Percentiles rank a stretch among this genome's conserved stretches.
Evolutionary conservation across 2,329 filamentous ascomycete species (phyloP).

Genomic region (Hypomyces rosellus): DNA sequence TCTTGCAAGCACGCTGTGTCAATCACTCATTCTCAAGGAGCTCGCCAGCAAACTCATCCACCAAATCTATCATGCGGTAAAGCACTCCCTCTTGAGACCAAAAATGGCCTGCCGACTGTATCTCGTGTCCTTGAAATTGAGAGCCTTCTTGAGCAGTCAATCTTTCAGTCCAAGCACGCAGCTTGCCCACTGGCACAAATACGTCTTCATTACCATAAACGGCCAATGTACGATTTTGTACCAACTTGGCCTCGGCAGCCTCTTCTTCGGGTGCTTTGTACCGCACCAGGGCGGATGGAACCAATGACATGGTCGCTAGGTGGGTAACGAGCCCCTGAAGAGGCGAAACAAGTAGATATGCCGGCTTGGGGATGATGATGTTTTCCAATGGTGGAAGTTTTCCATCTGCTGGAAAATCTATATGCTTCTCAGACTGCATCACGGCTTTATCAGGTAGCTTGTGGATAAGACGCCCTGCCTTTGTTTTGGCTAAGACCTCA

Average conservation of each 20-base stretch:
- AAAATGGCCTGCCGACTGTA: constrained; percentile 54
- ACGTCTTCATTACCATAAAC: constrained; percentile 70
- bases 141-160: constrained; percentile 40
- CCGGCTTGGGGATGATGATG: constrained; percentile 34
- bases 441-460: not conserved
- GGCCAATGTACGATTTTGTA: constrained; percentile 55
- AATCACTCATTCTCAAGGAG: constrained; percentile 1
- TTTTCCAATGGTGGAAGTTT: constrained; percentile 26
- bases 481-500: constrained; percentile 40
- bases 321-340: constrained; percentile 54
- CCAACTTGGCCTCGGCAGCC: constrained; percentile 48
- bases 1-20: no score
- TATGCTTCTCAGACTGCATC: constrained; percentile 5
- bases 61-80: constrained; percentile 19
- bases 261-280: constrained; percentile 19
- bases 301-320: constrained; percentile 56
- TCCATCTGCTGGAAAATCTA: constrained; percentile 14
- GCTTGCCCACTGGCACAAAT: constrained; percentile 61
- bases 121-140: constrained; percentile 41
- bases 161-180: constrained; percentile 58
- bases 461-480: constrained; percentile 16
- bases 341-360: constrained; percentile 64
- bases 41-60: constrained; percentile 22
- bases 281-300: constrained; percentile 24
- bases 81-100: constrained; percentile 52